A percentile compares a stretch with the other conserved stretches of the same genome.
Conservation (phyloP, 371 early-diverging fungal species). For the Neoconidiobolus thromboides region DNA sequence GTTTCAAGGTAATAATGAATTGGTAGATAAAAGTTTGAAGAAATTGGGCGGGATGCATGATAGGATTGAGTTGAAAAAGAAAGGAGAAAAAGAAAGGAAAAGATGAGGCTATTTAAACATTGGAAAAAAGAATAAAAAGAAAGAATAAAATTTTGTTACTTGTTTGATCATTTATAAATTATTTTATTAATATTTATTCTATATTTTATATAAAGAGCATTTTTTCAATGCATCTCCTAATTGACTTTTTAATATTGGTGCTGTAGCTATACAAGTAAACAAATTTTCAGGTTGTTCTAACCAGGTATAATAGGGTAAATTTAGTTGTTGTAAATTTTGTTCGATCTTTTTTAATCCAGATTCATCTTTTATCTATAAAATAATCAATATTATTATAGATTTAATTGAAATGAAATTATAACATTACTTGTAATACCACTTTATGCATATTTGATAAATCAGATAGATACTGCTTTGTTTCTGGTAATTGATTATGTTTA, state of each 20-base stretch:
- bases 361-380: slow-evolving; percentile 42
- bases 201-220: slow-evolving; percentile 14
- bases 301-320: slow-evolving; percentile 50
- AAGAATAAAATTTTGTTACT: no score
- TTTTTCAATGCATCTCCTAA: slow-evolving; percentile 41
- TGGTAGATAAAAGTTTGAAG: no score
- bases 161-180: no score
- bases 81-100: no score
- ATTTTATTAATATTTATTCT: no score
- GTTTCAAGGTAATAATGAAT: no score
- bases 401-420: neutral
- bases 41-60: no score
- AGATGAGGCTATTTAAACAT: no score
- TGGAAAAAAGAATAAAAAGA: no score
- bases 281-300: slow-evolving; percentile 73
- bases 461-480: slow-evolving; percentile 36
- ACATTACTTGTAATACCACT: slow-evolving; percentile 42
- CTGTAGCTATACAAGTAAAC: slow-evolving; percentile 59
- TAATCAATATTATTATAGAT: neutral
- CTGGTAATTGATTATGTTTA: slow-evolving; percentile 27
- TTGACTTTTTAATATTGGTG: slow-evolving; percentile 38
- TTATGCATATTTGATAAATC: slow-evolving; percentile 63
- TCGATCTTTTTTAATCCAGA: slow-evolving; percentile 36
- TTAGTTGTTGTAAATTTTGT: slow-evolving; percentile 23
- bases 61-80: no score